phyloP scores from a whole-genome alignment of 768 basidiomycete species.

The Leccinum rimulosum region DNA sequence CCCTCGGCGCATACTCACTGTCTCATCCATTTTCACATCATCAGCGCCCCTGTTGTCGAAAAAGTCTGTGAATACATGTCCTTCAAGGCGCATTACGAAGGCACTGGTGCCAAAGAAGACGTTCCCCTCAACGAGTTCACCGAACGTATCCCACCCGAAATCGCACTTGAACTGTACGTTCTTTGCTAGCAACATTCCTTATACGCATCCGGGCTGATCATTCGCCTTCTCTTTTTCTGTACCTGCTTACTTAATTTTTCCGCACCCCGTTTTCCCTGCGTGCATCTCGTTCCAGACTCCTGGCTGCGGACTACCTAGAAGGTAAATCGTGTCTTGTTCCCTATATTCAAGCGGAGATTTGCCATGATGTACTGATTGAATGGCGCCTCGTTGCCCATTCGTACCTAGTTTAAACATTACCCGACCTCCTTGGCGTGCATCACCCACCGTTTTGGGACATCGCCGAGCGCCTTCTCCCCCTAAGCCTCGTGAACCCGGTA shows the following conservation, averaged over 20 bases:
- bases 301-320: slow-evolving; percentile 68
- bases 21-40: neutral
- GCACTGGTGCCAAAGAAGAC: slow-evolving; percentile 70
- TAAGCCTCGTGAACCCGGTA: slow-evolving; percentile 2
- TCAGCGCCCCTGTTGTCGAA: slow-evolving; percentile 71
- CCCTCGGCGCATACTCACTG: neutral
- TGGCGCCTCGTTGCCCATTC: slow-evolving; percentile 6
- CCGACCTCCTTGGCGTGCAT: neutral
- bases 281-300: slow-evolving; percentile 37
- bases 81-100: slow-evolving; percentile 78
- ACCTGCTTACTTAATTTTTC: neutral
- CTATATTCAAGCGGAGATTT: slow-evolving; percentile 18
- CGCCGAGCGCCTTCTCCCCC: neutral
- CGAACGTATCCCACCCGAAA: slow-evolving; percentile 82
- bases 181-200: neutral
- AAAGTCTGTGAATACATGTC: slow-evolving; percentile 88
- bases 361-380: slow-evolving; percentile 9
- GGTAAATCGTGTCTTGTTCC: slow-evolving; percentile 33
- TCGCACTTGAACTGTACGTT: slow-evolving; percentile 85
- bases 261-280: slow-evolving; percentile 6
- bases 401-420: slow-evolving; percentile 9
- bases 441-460: neutral
- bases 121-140: slow-evolving; percentile 72
- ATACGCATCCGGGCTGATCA: slow-evolving; percentile 13
- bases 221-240: neutral